Evolutionary conservation across 192 early-diverging fungal species (phyloP).

Genomic region (Umbelopsis sp.): DNA sequence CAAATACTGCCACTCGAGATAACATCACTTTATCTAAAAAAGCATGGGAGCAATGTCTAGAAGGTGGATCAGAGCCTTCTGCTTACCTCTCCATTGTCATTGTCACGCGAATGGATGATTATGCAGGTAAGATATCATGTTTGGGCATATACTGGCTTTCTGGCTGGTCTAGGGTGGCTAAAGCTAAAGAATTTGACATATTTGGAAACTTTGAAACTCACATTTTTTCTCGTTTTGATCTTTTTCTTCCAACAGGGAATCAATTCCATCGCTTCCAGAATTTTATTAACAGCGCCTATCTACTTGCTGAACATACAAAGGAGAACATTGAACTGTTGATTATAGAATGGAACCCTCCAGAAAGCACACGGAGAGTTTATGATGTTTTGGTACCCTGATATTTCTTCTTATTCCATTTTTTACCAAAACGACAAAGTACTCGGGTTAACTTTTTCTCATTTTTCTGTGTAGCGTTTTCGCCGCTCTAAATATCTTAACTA

Average conservation of each 20-base stretch:
- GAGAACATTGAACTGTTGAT: conserved; percentile 36
- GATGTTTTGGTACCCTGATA: conserved; percentile 34
- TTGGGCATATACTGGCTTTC: background rate
- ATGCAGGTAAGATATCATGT: conserved; percentile 31
- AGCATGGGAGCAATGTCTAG: conserved; percentile 27
- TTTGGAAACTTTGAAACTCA: background rate
- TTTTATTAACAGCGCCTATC: conserved; percentile 35
- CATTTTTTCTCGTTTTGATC: conserved; percentile 1
- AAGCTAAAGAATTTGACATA: background rate
- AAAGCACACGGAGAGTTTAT: conserved; percentile 25
- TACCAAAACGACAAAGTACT: background rate
- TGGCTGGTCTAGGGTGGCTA: background rate
- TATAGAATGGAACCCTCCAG: conserved; percentile 42
- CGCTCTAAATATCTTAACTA: conserved; percentile 29
- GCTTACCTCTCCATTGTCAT: conserved; percentile 39
- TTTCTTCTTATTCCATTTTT: background rate
- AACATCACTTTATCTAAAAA: conserved; percentile 16
- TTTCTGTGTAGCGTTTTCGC: conserved; percentile 31
- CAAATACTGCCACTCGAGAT: conserved; percentile 10
- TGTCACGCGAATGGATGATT: conserved; percentile 39
- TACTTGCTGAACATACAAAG: conserved; percentile 33
- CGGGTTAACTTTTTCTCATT: conserved; percentile 1
- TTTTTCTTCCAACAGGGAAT: conserved; percentile 2
- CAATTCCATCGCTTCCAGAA: conserved; percentile 40
- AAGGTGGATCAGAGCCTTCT: conserved; percentile 13